Base-by-base conservation (phyloP, 768 basidiomycete species). In the Collybia mongolica region DNA sequence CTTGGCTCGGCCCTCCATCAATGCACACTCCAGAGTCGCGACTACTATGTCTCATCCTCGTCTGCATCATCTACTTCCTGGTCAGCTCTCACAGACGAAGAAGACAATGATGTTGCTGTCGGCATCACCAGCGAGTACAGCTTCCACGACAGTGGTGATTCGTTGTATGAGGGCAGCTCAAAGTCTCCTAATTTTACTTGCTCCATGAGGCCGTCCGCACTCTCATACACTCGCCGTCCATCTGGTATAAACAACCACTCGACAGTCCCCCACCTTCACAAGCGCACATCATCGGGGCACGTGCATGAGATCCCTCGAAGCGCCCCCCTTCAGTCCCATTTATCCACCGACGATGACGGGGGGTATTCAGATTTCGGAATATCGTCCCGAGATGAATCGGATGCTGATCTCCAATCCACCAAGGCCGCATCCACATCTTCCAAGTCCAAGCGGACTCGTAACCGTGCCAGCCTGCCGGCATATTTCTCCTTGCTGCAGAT, bases 401-500 rank as follows among this genome's bases (percentile, higher is more conserved):
- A 70, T 48, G 55, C 59, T 23, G 71, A 74, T 46, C 50, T 46
- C 44, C 66, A 66, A 47, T 51, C 60, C 29, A 55, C 58, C 35
- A 65, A 62, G 54, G 44, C 58, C 41, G 54, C 65, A 58, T 52
- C 70, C 54, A 76, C 72, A 58, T 54, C 70, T 54, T 76, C 73
- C 49, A 81, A 73, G 68, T 75, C 72, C 51, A 73, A 67, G 58
- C 83, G 81, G 59, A 86, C 82, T 63, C 85, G 88, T 63, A 86
- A 83, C 65, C 85, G 88, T 63, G 82, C 83, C 39, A 86, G 83
- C 63, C 77, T 90, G 23, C 88, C 88, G 18, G 80, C 85, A 17
- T 88, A 82, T 66, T 90, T 90, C 64, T 88, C 86, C 41, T 74
- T 88, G 51, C 75, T 90, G 35, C 80, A 83, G 62, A 70, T 82